These are phyloP conservation scores for Myxozyma lipomycoides DNA, from an alignment of 805 yeast species.

Conservation along the genomic window DNA sequence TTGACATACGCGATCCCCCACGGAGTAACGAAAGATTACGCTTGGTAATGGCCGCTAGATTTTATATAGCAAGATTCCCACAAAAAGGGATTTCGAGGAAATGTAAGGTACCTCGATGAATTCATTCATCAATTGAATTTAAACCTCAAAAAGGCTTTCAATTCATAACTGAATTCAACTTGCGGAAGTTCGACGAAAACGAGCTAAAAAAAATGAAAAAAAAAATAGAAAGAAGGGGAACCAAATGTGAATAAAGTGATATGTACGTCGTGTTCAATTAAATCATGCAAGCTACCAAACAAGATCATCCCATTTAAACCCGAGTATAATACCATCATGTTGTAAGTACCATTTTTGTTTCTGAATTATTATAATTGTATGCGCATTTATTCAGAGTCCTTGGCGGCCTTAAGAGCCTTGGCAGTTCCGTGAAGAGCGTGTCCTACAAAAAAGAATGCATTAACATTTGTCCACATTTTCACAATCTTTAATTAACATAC, in stretches of 20 bases:
- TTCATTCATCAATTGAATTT: background rate
- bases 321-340: no score
- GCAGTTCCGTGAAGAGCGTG: constrained; percentile 96
- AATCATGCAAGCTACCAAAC: no score
- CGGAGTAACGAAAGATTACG: constrained; percentile 6
- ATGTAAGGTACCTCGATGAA: constrained; percentile 1
- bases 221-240: no score
- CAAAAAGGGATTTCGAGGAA: background rate
- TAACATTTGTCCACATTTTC: background rate
- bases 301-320: no score
- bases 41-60: constrained; percentile 14
- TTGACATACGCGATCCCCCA: constrained; percentile 18
- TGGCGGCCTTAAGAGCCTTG: constrained; percentile 55
- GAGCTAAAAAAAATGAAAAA: no score
- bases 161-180: no score
- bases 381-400: constrained; percentile 9
- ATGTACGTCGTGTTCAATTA: no score
- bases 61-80: constrained; percentile 16
- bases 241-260: no score
- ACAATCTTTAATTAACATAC: constrained; percentile 7
- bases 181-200: no score
- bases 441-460: constrained; percentile 5
- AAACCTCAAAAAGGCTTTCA: background rate
- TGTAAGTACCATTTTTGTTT: no score
- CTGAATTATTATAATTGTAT: no score